Percentiles rank a stretch among this genome's conserved stretches.
Conservation (phyloP, 2,329 filamentous ascomycete genomes). For the Dothideomycetes sp. region DNA sequence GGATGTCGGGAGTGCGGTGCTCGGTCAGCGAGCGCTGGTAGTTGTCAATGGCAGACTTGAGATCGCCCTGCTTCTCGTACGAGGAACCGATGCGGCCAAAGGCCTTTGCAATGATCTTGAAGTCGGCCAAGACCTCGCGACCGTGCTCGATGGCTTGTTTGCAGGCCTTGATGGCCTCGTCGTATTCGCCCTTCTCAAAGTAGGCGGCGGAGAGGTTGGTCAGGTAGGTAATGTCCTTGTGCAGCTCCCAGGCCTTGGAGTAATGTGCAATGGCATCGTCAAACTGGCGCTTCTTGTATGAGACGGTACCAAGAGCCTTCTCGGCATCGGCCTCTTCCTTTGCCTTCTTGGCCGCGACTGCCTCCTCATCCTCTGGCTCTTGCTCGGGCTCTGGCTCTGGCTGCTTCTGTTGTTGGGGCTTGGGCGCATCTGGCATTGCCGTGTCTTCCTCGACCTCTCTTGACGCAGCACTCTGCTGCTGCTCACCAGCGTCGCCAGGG, state of each 20-base stretch:
- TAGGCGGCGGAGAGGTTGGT: conserved; percentile 92
- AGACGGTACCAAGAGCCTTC: conserved; percentile 85
- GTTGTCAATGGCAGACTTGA: conserved; percentile 69
- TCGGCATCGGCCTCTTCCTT: conserved; percentile 90
- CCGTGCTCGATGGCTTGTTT: conserved; percentile 83
- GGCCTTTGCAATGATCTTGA: conserved; percentile 97
- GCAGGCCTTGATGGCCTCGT: conserved; percentile 77
- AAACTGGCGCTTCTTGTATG: conserved; percentile 98
- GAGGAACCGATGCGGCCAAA: conserved; percentile 90
- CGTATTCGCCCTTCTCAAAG: conserved; percentile 92
- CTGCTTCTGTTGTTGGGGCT: conserved; percentile 39
- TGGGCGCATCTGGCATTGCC: conserved; percentile 62
- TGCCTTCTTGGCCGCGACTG: conserved; percentile 71
- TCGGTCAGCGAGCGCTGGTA: conserved; percentile 93
- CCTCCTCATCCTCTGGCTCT: conserved; percentile 70
- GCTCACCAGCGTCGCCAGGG: conserved; percentile 34
- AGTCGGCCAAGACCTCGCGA: conserved; percentile 81
- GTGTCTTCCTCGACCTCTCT: conserved; percentile 58
- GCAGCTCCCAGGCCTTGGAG: conserved; percentile 81
- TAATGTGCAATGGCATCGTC: conserved; percentile 93
- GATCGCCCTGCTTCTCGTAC: conserved; percentile 80
- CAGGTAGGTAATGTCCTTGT: conserved; percentile 95
- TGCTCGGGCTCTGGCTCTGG: conserved; percentile 55
- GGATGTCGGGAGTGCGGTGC: conserved; percentile 88
- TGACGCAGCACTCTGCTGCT: conserved; percentile 19